Conservation (phyloP, 2,329 filamentous ascomycete genomes). For the Scytalidium lignicola region DNA sequence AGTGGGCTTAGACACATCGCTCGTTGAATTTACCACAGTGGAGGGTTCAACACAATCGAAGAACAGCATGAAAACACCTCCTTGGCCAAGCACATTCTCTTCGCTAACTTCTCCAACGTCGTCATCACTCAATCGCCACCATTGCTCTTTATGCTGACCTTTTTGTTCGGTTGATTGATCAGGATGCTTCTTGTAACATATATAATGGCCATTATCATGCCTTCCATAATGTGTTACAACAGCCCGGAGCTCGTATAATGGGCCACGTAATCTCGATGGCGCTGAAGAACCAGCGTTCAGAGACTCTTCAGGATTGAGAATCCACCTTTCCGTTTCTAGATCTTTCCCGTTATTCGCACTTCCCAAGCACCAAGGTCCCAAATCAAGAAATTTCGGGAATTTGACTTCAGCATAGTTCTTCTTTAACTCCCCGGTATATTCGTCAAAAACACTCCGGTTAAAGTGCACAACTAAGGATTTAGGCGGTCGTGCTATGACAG, state of each 20-base stretch:
- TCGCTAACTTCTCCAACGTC: conserved; percentile 72
- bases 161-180: conserved; percentile 13
- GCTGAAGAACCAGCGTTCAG: conserved; percentile 61
- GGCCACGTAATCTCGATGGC: conserved; percentile 48
- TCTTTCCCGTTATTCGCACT: conserved; percentile 33
- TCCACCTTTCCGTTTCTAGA: conserved; percentile 59
- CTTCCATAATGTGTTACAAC: conserved; percentile 85
- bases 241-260: conserved; percentile 72
- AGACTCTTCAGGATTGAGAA: conserved; percentile 60
- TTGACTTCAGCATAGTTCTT: conserved; percentile 79
- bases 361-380: conserved; percentile 82
- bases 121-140: conserved; percentile 92
- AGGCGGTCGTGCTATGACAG: conserved; percentile 77
- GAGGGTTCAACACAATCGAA: conserved; percentile 68
- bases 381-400: conserved; percentile 69
- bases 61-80: conserved; percentile 92
- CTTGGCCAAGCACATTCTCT: conserved; percentile 65
- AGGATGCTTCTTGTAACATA: conserved; percentile 77
- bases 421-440: conserved; percentile 68
- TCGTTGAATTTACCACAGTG: neutral
- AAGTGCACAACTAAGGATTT: conserved; percentile 79
- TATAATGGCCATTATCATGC: conserved; percentile 94
- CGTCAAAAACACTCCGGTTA: conserved; percentile 88
- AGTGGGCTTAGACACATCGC: neutral
- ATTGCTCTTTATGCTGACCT: conserved; percentile 39